These are phyloP conservation scores for Trypanosoma scelopori DNA, from an alignment of 208 protist genomes.

Conservation along the genomic window DNA sequence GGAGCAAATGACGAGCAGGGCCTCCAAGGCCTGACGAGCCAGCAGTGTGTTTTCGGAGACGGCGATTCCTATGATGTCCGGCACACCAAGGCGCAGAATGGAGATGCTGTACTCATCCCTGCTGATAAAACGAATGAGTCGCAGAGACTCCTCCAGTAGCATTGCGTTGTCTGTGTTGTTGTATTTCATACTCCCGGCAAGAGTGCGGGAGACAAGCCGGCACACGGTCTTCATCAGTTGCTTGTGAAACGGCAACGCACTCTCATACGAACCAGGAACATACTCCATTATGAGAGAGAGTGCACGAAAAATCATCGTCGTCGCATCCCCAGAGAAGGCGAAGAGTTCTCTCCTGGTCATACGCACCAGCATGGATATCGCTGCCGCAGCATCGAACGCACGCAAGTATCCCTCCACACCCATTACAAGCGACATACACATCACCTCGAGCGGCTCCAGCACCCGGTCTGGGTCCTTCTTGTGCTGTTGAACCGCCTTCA, in stretches of 20 bases:
- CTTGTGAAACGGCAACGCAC: conserved; percentile 45
- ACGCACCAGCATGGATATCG: conserved; percentile 47
- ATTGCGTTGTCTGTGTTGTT: conserved; percentile 42
- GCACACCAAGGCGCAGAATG: conserved; percentile 52
- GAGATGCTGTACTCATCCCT: conserved; percentile 68
- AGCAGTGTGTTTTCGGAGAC: conserved; percentile 54
- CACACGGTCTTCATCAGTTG: conserved; percentile 46
- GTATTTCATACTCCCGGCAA: conserved; percentile 58
- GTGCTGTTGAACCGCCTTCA: conserved; percentile 41
- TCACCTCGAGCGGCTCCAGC: conserved; percentile 45
- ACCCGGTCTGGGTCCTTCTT: conserved; percentile 41
- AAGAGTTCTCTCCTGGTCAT: conserved; percentile 45
- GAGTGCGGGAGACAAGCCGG: conserved; percentile 48
- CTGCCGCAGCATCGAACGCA: conserved; percentile 57
- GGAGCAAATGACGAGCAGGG: conserved; percentile 56
- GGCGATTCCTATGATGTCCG: conserved; percentile 72
- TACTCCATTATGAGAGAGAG: conserved; percentile 83
- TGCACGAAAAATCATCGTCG: conserved; percentile 66
- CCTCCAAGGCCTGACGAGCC: conserved; percentile 72
- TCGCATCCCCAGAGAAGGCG: conserved; percentile 46
- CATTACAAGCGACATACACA: conserved; percentile 84
- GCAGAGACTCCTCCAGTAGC: conserved; percentile 76
- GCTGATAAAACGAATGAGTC: conserved; percentile 77
- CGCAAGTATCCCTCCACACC: conserved; percentile 80
- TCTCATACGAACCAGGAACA: conserved; percentile 74